Conservation (phyloP, 2,329 filamentous ascomycete species). For the Parastagonospora nodorum region DNA sequence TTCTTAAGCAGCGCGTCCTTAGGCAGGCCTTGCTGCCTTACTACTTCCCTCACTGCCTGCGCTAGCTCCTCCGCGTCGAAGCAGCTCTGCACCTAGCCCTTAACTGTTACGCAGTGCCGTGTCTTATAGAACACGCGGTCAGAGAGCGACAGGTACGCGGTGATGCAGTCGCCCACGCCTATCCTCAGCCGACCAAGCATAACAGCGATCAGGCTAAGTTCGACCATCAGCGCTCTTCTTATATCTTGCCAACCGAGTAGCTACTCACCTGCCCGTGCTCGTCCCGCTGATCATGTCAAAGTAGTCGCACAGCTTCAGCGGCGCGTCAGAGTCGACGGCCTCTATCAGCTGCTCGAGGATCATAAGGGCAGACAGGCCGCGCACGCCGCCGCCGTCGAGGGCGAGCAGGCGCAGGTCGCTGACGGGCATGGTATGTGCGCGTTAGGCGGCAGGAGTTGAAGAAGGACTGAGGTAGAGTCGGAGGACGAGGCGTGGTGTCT, state of each 20-base stretch:
- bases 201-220: constrained; percentile 7
- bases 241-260: too few relatives aligned
- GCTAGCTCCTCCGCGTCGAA: constrained; percentile 26
- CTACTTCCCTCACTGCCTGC: constrained; percentile 12
- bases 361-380: constrained; percentile 12
- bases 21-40: constrained; percentile 12
- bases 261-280: constrained; percentile 4
- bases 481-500: too few relatives aligned
- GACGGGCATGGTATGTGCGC: background rate
- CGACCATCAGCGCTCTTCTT: background rate
- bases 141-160: constrained; percentile 8
- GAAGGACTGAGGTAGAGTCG: too few relatives aligned
- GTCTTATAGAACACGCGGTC: constrained; percentile 14
- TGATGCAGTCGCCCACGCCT: constrained; percentile 10
- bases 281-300: constrained; percentile 12
- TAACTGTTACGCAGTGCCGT: constrained; percentile 11
- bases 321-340: constrained; percentile 5
- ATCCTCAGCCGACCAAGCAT: constrained; percentile 14
- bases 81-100: constrained; percentile 17
- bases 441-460: too few relatives aligned
- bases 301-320: constrained; percentile 14
- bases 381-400: constrained; percentile 10
- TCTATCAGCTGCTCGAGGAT: constrained; percentile 15
- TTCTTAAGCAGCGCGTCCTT: constrained; percentile 14
- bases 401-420: background rate